phyloP scores from a whole-genome alignment of 192 early-diverging fungal genomes.

The Lunasporangiospora selenospora region DNA sequence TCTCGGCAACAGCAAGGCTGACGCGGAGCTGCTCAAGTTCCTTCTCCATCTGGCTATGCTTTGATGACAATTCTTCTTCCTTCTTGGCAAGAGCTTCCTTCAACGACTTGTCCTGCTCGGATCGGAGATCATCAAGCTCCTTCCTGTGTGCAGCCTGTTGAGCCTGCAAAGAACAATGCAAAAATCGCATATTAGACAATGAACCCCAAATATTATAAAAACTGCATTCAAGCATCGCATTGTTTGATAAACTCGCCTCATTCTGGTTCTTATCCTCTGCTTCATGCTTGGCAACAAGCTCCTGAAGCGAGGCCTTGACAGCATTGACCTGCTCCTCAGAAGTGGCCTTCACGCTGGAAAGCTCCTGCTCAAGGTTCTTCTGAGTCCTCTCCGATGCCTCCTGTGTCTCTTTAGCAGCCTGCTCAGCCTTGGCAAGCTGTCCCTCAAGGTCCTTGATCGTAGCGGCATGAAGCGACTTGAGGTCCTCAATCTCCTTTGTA shows the following conservation, averaged over 20 bases:
- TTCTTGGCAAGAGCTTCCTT: constrained; percentile 21
- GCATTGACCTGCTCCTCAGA: constrained; percentile 26
- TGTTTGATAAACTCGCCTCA: too few species aligned
- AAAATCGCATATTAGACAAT: too few species aligned
- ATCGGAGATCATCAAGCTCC: constrained; percentile 20
- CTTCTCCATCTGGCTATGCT: constrained; percentile 11
- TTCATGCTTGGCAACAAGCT: constrained; percentile 31
- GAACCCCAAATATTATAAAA: background rate
- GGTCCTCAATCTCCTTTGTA: constrained; percentile 26
- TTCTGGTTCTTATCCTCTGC: constrained; percentile 14
- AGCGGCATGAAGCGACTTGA: constrained; percentile 23
- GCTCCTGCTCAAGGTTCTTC: constrained; percentile 16
- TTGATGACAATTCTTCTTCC: constrained; percentile 15
- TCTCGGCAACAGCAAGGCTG: constrained; percentile 2
- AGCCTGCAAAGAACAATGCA: background rate
- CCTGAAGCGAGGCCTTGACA: constrained; percentile 27
- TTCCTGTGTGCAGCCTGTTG: constrained; percentile 9
- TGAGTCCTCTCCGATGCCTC: constrained; percentile 14
- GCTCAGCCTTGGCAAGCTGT: constrained; percentile 31
- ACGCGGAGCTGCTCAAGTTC: constrained; percentile 21
- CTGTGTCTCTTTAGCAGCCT: constrained; percentile 27
- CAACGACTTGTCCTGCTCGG: constrained; percentile 17
- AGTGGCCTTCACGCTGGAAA: constrained; percentile 6
- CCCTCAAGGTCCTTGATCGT: constrained; percentile 38
- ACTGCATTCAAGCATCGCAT: background rate